A percentile compares a stretch with the other conserved stretches of the same genome.
Evolutionary conservation across 1,284 basidiomycete genomes (phyloP).

Genomic region (Rhodotorula sp.): DNA sequence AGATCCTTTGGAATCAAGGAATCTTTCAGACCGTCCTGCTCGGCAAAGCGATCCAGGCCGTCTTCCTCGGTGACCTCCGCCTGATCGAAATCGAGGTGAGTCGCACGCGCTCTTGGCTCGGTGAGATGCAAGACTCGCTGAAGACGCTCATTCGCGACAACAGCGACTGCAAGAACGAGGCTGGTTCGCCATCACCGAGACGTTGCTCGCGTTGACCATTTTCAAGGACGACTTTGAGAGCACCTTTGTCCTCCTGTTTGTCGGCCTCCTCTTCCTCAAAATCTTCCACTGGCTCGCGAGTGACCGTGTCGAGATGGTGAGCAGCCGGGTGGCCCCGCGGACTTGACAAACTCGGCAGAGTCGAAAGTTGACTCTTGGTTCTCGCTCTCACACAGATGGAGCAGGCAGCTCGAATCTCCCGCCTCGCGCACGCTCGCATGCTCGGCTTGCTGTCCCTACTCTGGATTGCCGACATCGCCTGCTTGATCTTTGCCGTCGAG

Average conservation of each 20-base stretch:
- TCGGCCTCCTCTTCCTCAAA: conserved; percentile 87
- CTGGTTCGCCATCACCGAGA: conserved; percentile 98
- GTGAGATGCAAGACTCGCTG: not conserved
- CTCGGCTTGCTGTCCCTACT: conserved; percentile 66
- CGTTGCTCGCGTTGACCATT: conserved; percentile 90
- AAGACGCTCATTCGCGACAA: not conserved
- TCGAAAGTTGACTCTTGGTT: not conserved
- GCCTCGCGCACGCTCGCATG: conserved; percentile 81
- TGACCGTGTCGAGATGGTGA: conserved; percentile 91
- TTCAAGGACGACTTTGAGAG: conserved; percentile 70
- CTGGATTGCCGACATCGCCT: conserved; percentile 66
- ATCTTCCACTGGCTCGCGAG: conserved; percentile 96
- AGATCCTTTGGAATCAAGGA: conserved; percentile 93
- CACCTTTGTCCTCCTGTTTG: conserved; percentile 89
- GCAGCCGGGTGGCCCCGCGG: conserved; percentile 40
- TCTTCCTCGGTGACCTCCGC: conserved; percentile 89
- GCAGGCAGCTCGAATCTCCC: conserved; percentile 85
- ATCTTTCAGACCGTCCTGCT: conserved; percentile 72
- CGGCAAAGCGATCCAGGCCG: conserved; percentile 73
- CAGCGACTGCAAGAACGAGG: conserved; percentile 90
- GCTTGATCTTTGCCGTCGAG: conserved; percentile 74
- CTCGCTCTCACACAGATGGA: conserved; percentile 71
- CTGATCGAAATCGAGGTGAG: conserved; percentile 85
- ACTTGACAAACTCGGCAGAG: no score
- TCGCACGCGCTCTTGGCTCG: conserved; percentile 36